Conservation (phyloP, 2,329 filamentous ascomycete genomes). For the Hymenoscyphus scutula region DNA sequence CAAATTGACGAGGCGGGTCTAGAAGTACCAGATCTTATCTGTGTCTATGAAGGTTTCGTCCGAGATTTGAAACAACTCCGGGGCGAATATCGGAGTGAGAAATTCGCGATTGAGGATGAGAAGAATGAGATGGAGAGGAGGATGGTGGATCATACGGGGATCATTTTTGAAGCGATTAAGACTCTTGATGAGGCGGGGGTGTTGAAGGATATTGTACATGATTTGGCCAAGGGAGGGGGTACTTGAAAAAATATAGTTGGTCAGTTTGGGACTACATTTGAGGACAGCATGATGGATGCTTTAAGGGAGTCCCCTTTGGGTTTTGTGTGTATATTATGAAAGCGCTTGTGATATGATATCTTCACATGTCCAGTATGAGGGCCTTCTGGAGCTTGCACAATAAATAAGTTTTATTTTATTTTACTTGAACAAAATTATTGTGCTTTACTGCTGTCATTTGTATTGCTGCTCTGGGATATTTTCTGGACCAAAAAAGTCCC, state of each 20-base stretch:
- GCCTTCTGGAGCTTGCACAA: not conserved
- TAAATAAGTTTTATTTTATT: too few species aligned
- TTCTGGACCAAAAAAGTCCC: too few species aligned
- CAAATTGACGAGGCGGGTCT: conserved; percentile 18
- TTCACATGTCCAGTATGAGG: not conserved
- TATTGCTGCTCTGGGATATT: too few species aligned
- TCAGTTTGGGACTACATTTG: not conserved
- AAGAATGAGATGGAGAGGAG: conserved; percentile 52
- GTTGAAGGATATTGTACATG: conserved; percentile 45
- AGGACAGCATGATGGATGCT: not conserved
- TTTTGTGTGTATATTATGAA: not conserved
- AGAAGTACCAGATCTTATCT: conserved; percentile 34
- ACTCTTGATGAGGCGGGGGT: conserved; percentile 65
- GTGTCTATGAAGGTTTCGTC: conserved; percentile 41
- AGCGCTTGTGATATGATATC: not conserved
- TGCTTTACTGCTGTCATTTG: too few species aligned
- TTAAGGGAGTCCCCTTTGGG: not conserved
- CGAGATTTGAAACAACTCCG: conserved; percentile 44
- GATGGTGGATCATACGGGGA: conserved; percentile 64
- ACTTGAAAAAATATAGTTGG: not conserved
- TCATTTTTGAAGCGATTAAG: conserved; percentile 67
- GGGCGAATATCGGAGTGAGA: conserved; percentile 49
- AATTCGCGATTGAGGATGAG: conserved; percentile 45
- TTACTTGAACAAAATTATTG: too few species aligned
- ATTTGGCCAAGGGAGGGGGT: conserved; percentile 9